Evolutionary conservation across 2,329 filamentous ascomycete genomes (phyloP).

Genomic region (Tolypocladium pustulatum): DNA sequence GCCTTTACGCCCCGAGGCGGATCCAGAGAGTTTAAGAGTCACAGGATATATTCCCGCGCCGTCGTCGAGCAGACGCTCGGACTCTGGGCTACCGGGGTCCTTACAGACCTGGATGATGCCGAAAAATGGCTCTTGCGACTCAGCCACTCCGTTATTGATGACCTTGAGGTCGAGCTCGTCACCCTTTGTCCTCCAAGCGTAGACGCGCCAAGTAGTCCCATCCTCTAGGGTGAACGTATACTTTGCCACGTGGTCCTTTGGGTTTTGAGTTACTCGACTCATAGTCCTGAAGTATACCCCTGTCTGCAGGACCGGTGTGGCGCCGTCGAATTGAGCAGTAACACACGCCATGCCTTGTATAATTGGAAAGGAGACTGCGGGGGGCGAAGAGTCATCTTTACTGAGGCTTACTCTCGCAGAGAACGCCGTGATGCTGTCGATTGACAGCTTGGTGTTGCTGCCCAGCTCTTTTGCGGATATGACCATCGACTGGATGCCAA

Average conservation of each 20-base stretch:
- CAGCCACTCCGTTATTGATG: conserved; percentile 52
- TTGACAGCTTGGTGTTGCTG: conserved; percentile 43
- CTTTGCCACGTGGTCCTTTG: conserved; percentile 59
- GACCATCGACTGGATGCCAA: conserved; percentile 71
- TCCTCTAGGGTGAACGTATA: conserved; percentile 67
- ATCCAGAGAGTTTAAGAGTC: conserved; percentile 53
- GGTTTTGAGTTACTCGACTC: conserved; percentile 41
- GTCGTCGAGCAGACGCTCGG: conserved; percentile 62
- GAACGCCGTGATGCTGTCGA: conserved; percentile 43
- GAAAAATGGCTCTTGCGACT: conserved; percentile 56
- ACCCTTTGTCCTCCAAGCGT: conserved; percentile 53
- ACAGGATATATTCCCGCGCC: conserved; percentile 67
- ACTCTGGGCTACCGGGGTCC: conserved; percentile 43
- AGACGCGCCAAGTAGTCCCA: conserved; percentile 67
- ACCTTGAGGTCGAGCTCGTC: conserved; percentile 57
- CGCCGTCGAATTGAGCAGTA: conserved; percentile 63
- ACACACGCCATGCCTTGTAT: conserved; percentile 86
- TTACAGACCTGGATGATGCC: conserved; percentile 81
- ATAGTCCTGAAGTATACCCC: conserved; percentile 65
- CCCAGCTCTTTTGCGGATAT: conserved; percentile 70
- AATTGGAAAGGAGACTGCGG: conserved; percentile 65
- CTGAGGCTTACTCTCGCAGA: conserved; percentile 59
- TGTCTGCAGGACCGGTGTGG: conserved; percentile 63
- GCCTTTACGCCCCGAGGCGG: conserved; percentile 46
- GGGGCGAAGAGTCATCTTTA: conserved; percentile 36